Percentiles rank a stretch among this genome's conserved stretches.
phyloP scores from a whole-genome alignment of 352 stramenopile species.

The Phytophthora uliginosa region DNA sequence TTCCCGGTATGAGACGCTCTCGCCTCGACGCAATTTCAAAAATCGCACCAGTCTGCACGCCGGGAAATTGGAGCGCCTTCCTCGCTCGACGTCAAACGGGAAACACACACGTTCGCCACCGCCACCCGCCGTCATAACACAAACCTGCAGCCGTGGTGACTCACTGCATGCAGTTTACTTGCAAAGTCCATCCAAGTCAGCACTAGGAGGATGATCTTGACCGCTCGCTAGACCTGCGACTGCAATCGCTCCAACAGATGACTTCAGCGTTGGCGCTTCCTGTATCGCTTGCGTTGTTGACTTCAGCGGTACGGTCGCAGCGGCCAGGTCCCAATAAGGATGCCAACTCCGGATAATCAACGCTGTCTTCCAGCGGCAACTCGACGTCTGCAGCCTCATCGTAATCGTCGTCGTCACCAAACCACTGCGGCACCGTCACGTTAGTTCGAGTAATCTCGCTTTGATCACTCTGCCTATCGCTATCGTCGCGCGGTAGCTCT shows the following conservation, averaged over 20 bases:
- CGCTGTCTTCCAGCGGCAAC: slow-evolving; percentile 4
- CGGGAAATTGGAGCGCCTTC: too few species aligned
- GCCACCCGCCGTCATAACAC: too few species aligned
- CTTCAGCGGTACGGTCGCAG: not conserved
- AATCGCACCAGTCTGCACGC: too few species aligned
- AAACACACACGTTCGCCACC: too few species aligned
- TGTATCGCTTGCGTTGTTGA: slow-evolving; percentile 3
- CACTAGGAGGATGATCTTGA: slow-evolving; percentile 9
- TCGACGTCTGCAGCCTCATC: slow-evolving; percentile 17
- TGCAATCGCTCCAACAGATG: slow-evolving; percentile 18
- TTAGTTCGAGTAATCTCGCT: not conserved
- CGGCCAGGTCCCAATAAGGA: not conserved
- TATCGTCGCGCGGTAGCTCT: slow-evolving; percentile 4
- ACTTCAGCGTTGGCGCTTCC: slow-evolving; percentile 11
- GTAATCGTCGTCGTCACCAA: slow-evolving; percentile 17
- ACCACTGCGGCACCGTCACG: slow-evolving; percentile 21
- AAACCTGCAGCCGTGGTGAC: too few species aligned
- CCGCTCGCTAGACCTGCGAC: not conserved
- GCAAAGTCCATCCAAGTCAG: not conserved
- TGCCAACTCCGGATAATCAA: not conserved
- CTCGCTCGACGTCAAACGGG: too few species aligned
- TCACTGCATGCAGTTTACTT: too few species aligned
- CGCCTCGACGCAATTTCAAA: too few species aligned
- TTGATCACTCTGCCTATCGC: not conserved
- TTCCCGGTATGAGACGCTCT: too few species aligned